These are phyloP conservation scores for Pachyrhizus erosus DNA, from an alignment of 306 rosid genomes.

Conservation along the genomic window DNA sequence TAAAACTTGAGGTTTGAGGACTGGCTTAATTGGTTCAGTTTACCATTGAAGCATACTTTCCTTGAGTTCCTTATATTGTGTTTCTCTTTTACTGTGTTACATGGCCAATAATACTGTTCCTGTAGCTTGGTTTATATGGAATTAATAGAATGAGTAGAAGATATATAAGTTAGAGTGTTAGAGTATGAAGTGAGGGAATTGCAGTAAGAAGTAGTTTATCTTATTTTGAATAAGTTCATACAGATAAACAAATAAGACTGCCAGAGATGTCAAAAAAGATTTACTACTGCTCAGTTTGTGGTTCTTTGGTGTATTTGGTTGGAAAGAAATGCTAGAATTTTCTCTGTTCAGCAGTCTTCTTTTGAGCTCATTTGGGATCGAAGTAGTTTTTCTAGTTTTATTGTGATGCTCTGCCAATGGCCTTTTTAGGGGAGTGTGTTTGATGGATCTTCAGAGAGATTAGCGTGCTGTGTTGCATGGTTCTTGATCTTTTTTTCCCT, in stretches of 20 bases:
- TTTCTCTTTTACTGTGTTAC: conserved; percentile 5
- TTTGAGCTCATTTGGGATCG: not conserved
- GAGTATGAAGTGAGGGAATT: not conserved
- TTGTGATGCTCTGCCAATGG: not conserved
- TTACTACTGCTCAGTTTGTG: not conserved
- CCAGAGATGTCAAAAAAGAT: not conserved
- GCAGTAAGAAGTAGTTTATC: not conserved
- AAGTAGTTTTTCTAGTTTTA: not conserved
- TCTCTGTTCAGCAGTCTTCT: not conserved
- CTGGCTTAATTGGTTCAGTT: conserved; percentile 27
- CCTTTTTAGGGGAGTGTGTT: not conserved
- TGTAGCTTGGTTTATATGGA: conserved; percentile 17
- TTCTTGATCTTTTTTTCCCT: not conserved
- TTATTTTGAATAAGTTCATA: not conserved
- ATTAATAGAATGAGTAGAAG: conserved; percentile 19
- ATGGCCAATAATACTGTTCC: not conserved
- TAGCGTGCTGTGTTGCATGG: not conserved
- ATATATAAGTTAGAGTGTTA: not conserved
- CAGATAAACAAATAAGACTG: not conserved
- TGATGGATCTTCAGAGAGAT: not conserved
- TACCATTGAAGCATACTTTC: conserved; percentile 10
- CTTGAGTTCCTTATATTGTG: not conserved
- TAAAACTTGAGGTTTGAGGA: not conserved
- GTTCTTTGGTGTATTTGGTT: not conserved
- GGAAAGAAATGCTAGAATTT: not conserved